Evolutionary conservation across 2,329 filamentous ascomycete species (phyloP).

Genomic region (Graphiopsis chlorocephala): DNA sequence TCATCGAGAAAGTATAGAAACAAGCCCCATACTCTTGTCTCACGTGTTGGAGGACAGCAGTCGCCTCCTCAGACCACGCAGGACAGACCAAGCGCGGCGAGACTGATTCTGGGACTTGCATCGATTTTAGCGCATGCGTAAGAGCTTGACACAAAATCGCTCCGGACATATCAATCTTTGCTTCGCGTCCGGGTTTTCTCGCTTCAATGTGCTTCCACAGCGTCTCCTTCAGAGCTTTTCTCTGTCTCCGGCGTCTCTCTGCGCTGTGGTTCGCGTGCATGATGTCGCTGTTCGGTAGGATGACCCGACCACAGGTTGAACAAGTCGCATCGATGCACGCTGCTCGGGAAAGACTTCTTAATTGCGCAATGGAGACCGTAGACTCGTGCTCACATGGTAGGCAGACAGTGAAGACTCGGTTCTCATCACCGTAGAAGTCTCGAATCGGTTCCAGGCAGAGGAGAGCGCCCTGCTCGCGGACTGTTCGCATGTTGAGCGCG

Average conservation of each 20-base stretch:
- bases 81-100: not conserved
- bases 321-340: conserved; percentile 3
- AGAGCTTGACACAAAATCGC: not conserved
- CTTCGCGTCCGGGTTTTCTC: not conserved
- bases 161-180: not conserved
- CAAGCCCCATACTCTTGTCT: not conserved
- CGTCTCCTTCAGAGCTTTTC: not conserved
- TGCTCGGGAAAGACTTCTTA: not conserved
- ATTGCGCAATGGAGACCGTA: not conserved
- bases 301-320: not conserved
- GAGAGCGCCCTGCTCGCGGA: not conserved
- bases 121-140: not conserved
- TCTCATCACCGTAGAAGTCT: not conserved
- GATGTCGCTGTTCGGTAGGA: not conserved
- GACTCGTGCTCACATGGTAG: conserved; percentile 1
- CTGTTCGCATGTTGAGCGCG: not conserved
- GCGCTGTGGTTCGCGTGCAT: not conserved
- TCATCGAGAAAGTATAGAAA: not conserved
- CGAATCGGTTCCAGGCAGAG: not conserved
- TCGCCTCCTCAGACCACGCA: not conserved
- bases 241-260: not conserved
- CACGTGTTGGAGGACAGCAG: not conserved
- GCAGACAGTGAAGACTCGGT: not conserved
- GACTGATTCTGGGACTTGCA: not conserved
- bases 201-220: not conserved